A percentile compares a stretch with the other conserved stretches of the same genome.
Conservation (phyloP, 495 filamentous ascomycete genomes). For the Chaetomium cochliodes region DNA sequence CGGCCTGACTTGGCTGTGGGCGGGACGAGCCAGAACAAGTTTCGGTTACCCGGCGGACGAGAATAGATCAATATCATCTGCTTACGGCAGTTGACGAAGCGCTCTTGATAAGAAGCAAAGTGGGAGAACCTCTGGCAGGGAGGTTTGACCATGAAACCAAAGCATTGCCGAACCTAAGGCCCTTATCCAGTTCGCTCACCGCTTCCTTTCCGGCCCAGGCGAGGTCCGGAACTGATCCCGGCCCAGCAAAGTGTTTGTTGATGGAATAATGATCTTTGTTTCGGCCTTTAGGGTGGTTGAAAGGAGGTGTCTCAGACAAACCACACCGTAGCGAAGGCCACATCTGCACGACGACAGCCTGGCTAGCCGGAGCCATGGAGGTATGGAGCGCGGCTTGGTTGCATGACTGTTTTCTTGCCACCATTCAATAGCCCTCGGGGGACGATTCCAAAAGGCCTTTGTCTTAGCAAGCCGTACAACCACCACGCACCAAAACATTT, state of each 20-base stretch:
- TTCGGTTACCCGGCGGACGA: slow-evolving; percentile 7
- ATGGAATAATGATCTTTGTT: not conserved
- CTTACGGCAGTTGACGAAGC: not conserved
- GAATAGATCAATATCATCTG: slow-evolving; percentile 5
- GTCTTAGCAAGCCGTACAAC: too few species aligned
- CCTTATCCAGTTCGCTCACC: not conserved
- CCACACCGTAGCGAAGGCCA: not conserved
- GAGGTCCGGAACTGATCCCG: not conserved
- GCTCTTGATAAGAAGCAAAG: not conserved
- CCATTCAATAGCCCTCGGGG: not conserved
- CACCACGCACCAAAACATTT: too few species aligned
- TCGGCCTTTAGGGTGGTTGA: not conserved
- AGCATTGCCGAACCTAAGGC: not conserved
- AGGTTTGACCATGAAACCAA: not conserved
- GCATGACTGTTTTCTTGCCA: too few species aligned
- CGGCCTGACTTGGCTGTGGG: not conserved
- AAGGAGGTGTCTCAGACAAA: slow-evolving; percentile 1
- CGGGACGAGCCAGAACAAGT: not conserved
- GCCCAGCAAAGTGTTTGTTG: not conserved
- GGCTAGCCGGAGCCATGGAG: not conserved
- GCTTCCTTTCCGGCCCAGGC: not conserved
- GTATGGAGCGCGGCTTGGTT: too few species aligned
- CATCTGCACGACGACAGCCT: not conserved
- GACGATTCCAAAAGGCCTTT: not conserved
- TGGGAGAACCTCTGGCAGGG: not conserved